Evolutionary conservation across 164 flowering plant species (phyloP).

Genomic region (Macadamia tetraphylla): DNA sequence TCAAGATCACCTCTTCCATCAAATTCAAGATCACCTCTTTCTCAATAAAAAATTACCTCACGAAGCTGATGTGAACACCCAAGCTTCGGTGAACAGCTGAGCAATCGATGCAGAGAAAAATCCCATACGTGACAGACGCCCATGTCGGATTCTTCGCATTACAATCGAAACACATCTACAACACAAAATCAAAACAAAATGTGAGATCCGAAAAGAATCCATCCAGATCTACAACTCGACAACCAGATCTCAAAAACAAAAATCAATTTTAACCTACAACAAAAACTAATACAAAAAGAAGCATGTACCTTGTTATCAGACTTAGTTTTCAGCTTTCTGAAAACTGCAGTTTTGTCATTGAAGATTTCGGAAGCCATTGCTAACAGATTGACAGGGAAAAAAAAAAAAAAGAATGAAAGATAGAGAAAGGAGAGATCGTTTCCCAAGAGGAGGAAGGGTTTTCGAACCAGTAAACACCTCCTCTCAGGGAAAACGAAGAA

Average conservation of each 20-base stretch:
- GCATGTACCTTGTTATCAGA: slow-evolving; percentile 76
- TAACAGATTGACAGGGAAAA: background rate
- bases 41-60: slow-evolving; percentile 37
- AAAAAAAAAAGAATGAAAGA: slow-evolving; percentile 1
- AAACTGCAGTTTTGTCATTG: slow-evolving; percentile 60
- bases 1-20: background rate
- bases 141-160: slow-evolving; percentile 94
- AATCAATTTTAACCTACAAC: background rate
- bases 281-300: background rate
- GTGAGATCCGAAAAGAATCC: background rate
- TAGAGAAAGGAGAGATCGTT: background rate
- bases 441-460: slow-evolving; percentile 11
- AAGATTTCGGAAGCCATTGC: slow-evolving; percentile 53
- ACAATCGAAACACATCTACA: slow-evolving; percentile 93
- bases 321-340: slow-evolving; percentile 74
- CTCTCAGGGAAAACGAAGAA: slow-evolving; percentile 16
- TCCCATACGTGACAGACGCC: slow-evolving; percentile 95
- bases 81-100: slow-evolving; percentile 85
- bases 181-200: slow-evolving; percentile 8
- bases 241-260: slow-evolving; percentile 8
- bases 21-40: background rate
- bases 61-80: slow-evolving; percentile 92
- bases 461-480: slow-evolving; percentile 12
- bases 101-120: slow-evolving; percentile 94
- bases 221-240: slow-evolving; percentile 15